Percentiles rank a stretch among this genome's conserved stretches.
These are phyloP conservation scores for Barbarea vulgaris DNA, from an alignment of 345 rosid species.

Conservation along the genomic window DNA sequence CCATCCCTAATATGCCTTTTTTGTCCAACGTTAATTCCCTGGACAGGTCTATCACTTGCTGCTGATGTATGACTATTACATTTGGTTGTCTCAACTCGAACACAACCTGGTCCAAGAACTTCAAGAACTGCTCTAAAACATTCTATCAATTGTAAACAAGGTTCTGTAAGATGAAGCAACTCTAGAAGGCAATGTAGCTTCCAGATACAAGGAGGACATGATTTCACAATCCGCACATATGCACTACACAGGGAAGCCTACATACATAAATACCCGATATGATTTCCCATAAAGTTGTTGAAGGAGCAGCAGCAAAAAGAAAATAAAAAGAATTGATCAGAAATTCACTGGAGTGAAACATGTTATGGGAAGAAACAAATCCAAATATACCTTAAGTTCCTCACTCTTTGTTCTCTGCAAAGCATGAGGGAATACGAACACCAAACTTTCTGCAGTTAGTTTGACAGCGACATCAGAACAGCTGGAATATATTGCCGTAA, in stretches of 20 bases:
- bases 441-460: slow-evolving; percentile 68
- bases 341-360: slow-evolving; percentile 19
- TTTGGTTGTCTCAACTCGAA: slow-evolving; percentile 47
- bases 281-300: slow-evolving; percentile 5
- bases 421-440: slow-evolving; percentile 57
- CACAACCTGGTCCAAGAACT: slow-evolving; percentile 58
- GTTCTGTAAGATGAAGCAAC: slow-evolving; percentile 63
- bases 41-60: slow-evolving; percentile 41
- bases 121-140: slow-evolving; percentile 68
- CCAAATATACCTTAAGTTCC: slow-evolving; percentile 73
- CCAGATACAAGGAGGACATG: slow-evolving; percentile 82
- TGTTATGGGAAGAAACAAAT: slow-evolving; percentile 23
- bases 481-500: slow-evolving; percentile 54
- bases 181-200: slow-evolving; percentile 67
- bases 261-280: slow-evolving; percentile 26
- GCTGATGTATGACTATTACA: slow-evolving; percentile 35
- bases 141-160: slow-evolving; percentile 66
- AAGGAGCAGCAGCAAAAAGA: slow-evolving; percentile 6
- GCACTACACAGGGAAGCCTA: slow-evolving; percentile 83
- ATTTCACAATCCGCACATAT: slow-evolving; percentile 67
- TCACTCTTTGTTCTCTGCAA: slow-evolving; percentile 73
- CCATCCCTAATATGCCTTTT: slow-evolving; percentile 58
- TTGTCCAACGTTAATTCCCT: slow-evolving; percentile 54
- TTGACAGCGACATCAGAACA: slow-evolving; percentile 75
- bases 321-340: slow-evolving; percentile 10